phyloP scores from a whole-genome alignment of 352 stramenopile species.

The Pythium phragmitis region DNA sequence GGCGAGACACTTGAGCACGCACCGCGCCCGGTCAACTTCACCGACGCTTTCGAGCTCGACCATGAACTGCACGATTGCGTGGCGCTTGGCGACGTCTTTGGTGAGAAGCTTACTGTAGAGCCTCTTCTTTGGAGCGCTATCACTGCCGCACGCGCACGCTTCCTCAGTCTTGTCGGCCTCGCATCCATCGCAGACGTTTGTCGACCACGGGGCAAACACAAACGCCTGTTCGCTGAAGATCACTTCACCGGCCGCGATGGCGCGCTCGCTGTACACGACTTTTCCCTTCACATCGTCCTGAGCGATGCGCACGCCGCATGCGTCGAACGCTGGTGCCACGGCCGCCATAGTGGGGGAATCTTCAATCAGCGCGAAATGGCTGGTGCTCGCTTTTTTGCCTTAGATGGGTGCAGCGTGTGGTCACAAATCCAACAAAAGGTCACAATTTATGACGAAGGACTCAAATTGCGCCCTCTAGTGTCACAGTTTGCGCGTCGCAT shows the following conservation, averaged over 20 bases:
- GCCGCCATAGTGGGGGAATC: constrained; percentile 33
- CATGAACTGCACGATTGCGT: constrained; percentile 57
- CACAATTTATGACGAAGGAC: background rate
- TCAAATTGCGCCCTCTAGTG: too few species aligned
- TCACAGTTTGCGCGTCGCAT: background rate
- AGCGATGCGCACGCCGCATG: constrained; percentile 53
- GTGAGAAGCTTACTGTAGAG: constrained; percentile 47
- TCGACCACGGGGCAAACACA: constrained; percentile 68
- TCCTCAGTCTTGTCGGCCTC: constrained; percentile 37
- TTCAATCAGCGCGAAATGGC: constrained; percentile 7
- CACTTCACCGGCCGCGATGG: constrained; percentile 56
- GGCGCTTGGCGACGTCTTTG: constrained; percentile 41
- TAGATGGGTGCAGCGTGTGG: constrained; percentile 5
- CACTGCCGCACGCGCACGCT: constrained; percentile 34
- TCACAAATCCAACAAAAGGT: background rate
- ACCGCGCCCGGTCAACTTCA: constrained; percentile 69
- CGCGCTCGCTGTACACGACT: constrained; percentile 53
- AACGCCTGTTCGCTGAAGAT: constrained; percentile 80
- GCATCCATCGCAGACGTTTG: constrained; percentile 53
- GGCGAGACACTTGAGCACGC: constrained; percentile 66
- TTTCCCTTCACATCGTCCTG: constrained; percentile 55
- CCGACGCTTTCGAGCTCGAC: constrained; percentile 53
- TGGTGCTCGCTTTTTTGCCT: constrained; percentile 1
- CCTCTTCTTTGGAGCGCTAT: constrained; percentile 22
- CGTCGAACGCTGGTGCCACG: constrained; percentile 44